phyloP scores from a whole-genome alignment of 768 basidiomycete genomes.

The Infundibulicybe gibba region DNA sequence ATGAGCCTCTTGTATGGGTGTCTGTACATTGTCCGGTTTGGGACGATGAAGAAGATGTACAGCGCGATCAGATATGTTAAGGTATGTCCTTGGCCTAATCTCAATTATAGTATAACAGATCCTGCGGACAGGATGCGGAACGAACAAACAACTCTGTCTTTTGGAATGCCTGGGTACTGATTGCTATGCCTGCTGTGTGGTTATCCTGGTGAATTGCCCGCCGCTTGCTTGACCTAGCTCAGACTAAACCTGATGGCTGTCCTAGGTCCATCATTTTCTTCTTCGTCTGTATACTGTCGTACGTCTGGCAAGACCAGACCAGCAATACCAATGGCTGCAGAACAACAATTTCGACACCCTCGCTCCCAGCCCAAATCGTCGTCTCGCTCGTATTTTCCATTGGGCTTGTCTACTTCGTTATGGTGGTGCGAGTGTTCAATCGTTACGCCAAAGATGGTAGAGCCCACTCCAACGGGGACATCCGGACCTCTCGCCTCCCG shows the following conservation, averaged over 20 bases:
- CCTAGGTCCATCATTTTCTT: slow-evolving; percentile 67
- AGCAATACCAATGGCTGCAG: no score
- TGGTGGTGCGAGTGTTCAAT: slow-evolving; percentile 62
- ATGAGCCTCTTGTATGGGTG: slow-evolving; percentile 75
- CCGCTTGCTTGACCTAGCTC: background rate
- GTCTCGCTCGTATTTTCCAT: slow-evolving; percentile 52
- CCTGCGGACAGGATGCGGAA: no score
- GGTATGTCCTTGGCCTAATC: slow-evolving; percentile 23
- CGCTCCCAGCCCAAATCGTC: slow-evolving; percentile 31
- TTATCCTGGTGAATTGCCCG: slow-evolving; percentile 46
- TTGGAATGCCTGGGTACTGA: slow-evolving; percentile 34
- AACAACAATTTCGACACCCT: no score
- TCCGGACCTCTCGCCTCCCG: no score
- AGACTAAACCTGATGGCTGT: background rate
- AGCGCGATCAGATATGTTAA: slow-evolving; percentile 73
- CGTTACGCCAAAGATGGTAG: slow-evolving; percentile 35
- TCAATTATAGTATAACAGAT: no score
- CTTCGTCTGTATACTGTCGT: slow-evolving; percentile 57
- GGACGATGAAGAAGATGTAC: slow-evolving; percentile 69
- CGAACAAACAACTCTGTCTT: slow-evolving; percentile 14
- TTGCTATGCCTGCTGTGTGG: slow-evolving; percentile 58
- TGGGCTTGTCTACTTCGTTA: slow-evolving; percentile 56
- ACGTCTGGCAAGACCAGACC: slow-evolving; percentile 50
- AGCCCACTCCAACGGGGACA: no score
- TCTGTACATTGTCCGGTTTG: slow-evolving; percentile 69